These are phyloP conservation scores for Saussurea involucrata DNA, from an alignment of 129 eudicot species.

Conservation along the genomic window DNA sequence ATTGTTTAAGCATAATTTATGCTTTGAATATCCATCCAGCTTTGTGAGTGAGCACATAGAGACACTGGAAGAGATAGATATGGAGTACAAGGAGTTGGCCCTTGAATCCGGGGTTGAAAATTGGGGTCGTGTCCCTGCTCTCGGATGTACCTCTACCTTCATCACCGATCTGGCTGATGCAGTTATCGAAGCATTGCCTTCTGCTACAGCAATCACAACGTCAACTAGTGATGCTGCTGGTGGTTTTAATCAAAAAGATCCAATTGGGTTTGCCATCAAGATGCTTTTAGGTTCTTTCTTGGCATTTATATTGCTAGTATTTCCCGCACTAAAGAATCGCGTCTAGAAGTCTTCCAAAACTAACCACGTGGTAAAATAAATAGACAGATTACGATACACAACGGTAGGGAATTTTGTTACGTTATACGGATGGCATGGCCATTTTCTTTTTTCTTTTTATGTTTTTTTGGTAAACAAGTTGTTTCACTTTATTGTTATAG, in stretches of 20 bases:
- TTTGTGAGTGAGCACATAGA: slow-evolving; percentile 99
- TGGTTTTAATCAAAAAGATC: slow-evolving; percentile 41
- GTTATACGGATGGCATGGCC: background rate
- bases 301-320: slow-evolving; percentile 71
- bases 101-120: slow-evolving; percentile 82
- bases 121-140: slow-evolving; percentile 99
- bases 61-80: slow-evolving; percentile 94
- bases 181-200: slow-evolving; percentile 93
- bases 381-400: background rate
- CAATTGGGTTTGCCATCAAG: slow-evolving; percentile 43
- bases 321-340: slow-evolving; percentile 60
- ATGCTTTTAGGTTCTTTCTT: slow-evolving; percentile 77
- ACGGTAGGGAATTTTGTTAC: slow-evolving; percentile 3
- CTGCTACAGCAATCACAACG: slow-evolving; percentile 62
- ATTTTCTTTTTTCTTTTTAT: background rate
- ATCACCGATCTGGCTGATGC: slow-evolving; percentile 89
- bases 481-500: background rate
- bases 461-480: background rate
- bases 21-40: slow-evolving; percentile 44
- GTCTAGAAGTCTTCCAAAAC: slow-evolving; percentile 2
- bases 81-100: slow-evolving; percentile 88
- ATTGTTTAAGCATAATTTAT: background rate
- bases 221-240: slow-evolving; percentile 22
- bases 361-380: background rate
- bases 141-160: slow-evolving; percentile 69